Evolutionary conservation across 306 rosid species (phyloP).

Genomic region (Canavalia gladiata): DNA sequence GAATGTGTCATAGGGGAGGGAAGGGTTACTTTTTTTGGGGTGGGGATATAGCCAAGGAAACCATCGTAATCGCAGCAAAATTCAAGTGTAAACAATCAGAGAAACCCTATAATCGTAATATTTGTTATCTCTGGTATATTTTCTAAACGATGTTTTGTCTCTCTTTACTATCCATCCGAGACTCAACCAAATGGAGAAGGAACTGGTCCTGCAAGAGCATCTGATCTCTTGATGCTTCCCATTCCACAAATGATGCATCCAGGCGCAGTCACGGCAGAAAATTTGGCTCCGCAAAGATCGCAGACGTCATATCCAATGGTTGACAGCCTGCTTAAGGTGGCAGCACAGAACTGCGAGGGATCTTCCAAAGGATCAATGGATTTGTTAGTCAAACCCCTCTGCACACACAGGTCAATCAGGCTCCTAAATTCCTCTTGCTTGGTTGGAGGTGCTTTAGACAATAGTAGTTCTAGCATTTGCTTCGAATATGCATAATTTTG

Average conservation of each 20-base stretch:
- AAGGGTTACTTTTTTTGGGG: no score
- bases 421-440: constrained; percentile 93
- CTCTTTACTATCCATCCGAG: not conserved
- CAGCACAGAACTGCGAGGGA: constrained; percentile 91
- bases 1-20: not conserved
- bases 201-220: constrained; percentile 85
- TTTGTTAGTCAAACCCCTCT: constrained; percentile 89
- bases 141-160: constrained; percentile 30
- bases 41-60: constrained; percentile 2
- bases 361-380: constrained; percentile 96
- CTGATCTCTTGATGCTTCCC: constrained; percentile 98
- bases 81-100: constrained; percentile 6
- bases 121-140: constrained; percentile 29
- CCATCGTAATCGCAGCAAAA: constrained; percentile 35
- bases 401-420: constrained; percentile 85
- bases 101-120: constrained; percentile 25
- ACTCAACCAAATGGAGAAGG: constrained; percentile 92
- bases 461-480: constrained; percentile 95
- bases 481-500: constrained; percentile 87
- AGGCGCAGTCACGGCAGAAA: constrained; percentile 81
- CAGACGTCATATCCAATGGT: constrained; percentile 97
- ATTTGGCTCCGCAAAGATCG: constrained; percentile 96
- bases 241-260: constrained; percentile 98
- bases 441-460: constrained; percentile 89
- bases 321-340: constrained; percentile 93